Base-by-base conservation (phyloP, 768 basidiomycete species). In the Hygrophorus pudorinus region DNA sequence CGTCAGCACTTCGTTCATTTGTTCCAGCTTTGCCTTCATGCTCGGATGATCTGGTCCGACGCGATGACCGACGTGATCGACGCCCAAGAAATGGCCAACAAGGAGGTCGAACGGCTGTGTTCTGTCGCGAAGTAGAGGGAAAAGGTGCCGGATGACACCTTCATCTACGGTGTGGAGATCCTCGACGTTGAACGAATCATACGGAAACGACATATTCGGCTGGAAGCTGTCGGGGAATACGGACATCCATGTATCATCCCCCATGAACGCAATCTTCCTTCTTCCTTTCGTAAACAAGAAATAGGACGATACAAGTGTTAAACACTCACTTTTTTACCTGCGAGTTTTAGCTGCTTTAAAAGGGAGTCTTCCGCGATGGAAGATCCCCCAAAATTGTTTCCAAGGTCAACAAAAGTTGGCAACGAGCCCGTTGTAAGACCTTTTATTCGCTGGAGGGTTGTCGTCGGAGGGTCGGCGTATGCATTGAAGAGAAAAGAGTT, bases 111-210 rank as follows among this genome's bases (percentile, higher is more conserved):
- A 97, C 1, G 76, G 65, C 13, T 66, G 64, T 0, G 65, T 60
- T 13, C 56, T 46, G 31, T 73, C 63, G 41, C 71, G 65, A 4
- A 98, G 70, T 16, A 92, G 72, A 0, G 90, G 89, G 51, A 93
- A 80, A 4, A 98, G 67, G 54, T 97, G 81, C 9, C 66, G 55
- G 30, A 86, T 82, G 45, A 98, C 92, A 6, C 94, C 94, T 41
- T 84, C 70, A 55, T 99, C 96, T 38, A 98, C 96, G 0, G 89
- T 84, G 56, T 99, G 92, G 2, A 99, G 71, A 59, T 98, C 96
- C 60, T 98, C 96, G 47, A 99, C 96, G 60, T 98, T 92, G 72
- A 99, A 98, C 0, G 92, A 96, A 61, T 96, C 93, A 58, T 79
- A 98, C 0, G 93, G 83, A 56, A 78, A 84, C 1, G 83, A 71